These are phyloP conservation scores for Phallus indusiatus DNA, from an alignment of 768 basidiomycete genomes.

Conservation along the genomic window DNA sequence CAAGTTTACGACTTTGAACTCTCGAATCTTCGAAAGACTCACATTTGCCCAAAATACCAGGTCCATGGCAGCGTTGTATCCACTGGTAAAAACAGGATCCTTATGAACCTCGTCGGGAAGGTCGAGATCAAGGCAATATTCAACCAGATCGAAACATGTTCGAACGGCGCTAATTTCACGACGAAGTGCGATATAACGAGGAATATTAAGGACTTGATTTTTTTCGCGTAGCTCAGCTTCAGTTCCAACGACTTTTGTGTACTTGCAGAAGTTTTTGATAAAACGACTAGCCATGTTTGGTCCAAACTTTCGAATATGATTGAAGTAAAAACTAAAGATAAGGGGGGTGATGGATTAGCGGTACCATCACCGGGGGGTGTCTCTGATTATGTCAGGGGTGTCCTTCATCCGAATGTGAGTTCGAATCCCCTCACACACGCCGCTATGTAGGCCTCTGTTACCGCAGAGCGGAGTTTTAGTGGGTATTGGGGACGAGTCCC, in stretches of 20 bases:
- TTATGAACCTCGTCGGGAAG: conserved; percentile 53
- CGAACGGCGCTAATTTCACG: conserved; percentile 63
- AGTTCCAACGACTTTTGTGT: conserved; percentile 46
- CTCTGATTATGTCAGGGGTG: no score
- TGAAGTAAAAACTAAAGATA: conserved; percentile 38
- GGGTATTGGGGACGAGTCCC: no score
- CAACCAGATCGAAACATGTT: conserved; percentile 53
- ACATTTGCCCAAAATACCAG: conserved; percentile 67
- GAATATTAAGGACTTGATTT: conserved; percentile 43
- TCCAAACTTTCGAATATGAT: conserved; percentile 33
- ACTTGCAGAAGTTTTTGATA: conserved; percentile 40
- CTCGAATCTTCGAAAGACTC: conserved; percentile 15
- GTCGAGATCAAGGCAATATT: conserved; percentile 52
- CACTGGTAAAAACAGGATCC: conserved; percentile 41
- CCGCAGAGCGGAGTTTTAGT: no score
- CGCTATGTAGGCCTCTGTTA: no score
- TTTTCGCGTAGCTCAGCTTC: conserved; percentile 56
- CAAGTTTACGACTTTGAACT: no score
- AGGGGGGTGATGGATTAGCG: no score
- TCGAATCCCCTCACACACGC: no score
- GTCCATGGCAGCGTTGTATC: conserved; percentile 53
- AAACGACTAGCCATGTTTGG: conserved; percentile 43
- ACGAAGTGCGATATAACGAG: conserved; percentile 46
- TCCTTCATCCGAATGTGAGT: no score
- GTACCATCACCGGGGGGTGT: no score